A percentile compares a stretch with the other conserved stretches of the same genome.
Conservation (phyloP, 345 rosid species). For the Aquilaria sinensis region DNA sequence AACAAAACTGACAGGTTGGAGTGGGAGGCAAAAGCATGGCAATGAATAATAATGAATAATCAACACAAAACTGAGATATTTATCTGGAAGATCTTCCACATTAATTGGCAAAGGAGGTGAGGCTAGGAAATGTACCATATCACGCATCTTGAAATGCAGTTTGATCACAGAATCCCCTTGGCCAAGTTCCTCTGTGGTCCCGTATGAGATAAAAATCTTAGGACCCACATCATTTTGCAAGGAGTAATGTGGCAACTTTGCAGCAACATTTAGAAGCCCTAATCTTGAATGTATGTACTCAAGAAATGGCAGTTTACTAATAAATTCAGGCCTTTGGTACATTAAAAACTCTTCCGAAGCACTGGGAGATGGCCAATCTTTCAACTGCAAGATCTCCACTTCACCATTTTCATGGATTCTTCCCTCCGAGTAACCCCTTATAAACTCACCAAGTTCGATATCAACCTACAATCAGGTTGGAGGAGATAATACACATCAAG, state of each 20-base stretch:
- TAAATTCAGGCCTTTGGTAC: slow-evolving; percentile 84
- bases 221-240: slow-evolving; percentile 95
- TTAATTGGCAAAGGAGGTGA: background rate
- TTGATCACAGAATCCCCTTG: slow-evolving; percentile 56
- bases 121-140: slow-evolving; percentile 41
- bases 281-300: slow-evolving; percentile 86
- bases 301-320: slow-evolving; percentile 85
- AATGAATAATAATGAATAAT: slow-evolving; percentile 1
- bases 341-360: slow-evolving; percentile 87
- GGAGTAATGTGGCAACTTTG: slow-evolving; percentile 92
- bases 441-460: slow-evolving; percentile 63
- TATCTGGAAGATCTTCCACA: too few species aligned
- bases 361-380: slow-evolving; percentile 96
- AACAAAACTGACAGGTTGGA: background rate
- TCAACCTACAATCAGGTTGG: slow-evolving; percentile 52
- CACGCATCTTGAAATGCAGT: slow-evolving; percentile 75
- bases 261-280: slow-evolving; percentile 96
- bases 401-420: slow-evolving; percentile 38
- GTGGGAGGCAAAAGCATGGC: background rate
- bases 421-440: slow-evolving; percentile 67
- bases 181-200: slow-evolving; percentile 50
- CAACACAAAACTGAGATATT: background rate
- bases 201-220: slow-evolving; percentile 76
- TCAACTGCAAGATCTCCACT: slow-evolving; percentile 59
- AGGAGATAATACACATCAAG: background rate